Evolutionary conservation across 2,329 filamentous ascomycete genomes (phyloP).

Genomic region (Dothiorella sarmentorum): DNA sequence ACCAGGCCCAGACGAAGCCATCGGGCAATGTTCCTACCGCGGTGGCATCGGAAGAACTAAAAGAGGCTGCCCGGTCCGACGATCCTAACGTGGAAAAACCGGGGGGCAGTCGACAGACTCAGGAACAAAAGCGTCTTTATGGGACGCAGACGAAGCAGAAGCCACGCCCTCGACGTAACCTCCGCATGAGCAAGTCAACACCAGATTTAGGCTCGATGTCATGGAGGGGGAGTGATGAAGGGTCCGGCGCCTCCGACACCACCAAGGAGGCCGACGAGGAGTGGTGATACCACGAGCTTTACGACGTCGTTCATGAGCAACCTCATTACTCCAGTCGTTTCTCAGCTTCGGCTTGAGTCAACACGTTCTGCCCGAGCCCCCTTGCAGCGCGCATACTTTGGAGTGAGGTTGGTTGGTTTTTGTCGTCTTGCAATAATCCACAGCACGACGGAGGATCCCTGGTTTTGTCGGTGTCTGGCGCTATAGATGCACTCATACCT

Average conservation of each 20-base stretch:
- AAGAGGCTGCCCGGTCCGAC: slow-evolving; percentile 24
- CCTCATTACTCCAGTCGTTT: neutral
- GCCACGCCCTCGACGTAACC: neutral
- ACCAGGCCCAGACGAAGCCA: slow-evolving; percentile 38
- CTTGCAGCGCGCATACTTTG: neutral
- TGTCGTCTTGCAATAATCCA: neutral
- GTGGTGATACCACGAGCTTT: neutral
- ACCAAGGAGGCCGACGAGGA: neutral
- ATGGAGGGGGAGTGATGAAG: neutral
- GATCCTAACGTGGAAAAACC: slow-evolving; percentile 24
- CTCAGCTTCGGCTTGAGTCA: neutral
- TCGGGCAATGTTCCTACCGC: neutral
- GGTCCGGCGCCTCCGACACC: neutral
- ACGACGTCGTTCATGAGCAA: too few relatives aligned
- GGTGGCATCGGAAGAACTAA: slow-evolving; percentile 23
- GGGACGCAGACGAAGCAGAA: slow-evolving; percentile 22
- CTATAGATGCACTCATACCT: neutral
- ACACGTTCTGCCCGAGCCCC: too few relatives aligned
- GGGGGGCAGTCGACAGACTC: slow-evolving; percentile 22
- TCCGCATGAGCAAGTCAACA: neutral
- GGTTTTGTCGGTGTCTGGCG: neutral
- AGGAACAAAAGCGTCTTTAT: slow-evolving; percentile 27
- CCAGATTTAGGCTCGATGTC: neutral
- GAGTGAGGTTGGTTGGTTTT: neutral
- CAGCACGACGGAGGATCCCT: neutral